These are phyloP conservation scores for Rhodotorula kratochvilovae DNA, from an alignment of 768 basidiomycete genomes.

Conservation along the genomic window DNA sequence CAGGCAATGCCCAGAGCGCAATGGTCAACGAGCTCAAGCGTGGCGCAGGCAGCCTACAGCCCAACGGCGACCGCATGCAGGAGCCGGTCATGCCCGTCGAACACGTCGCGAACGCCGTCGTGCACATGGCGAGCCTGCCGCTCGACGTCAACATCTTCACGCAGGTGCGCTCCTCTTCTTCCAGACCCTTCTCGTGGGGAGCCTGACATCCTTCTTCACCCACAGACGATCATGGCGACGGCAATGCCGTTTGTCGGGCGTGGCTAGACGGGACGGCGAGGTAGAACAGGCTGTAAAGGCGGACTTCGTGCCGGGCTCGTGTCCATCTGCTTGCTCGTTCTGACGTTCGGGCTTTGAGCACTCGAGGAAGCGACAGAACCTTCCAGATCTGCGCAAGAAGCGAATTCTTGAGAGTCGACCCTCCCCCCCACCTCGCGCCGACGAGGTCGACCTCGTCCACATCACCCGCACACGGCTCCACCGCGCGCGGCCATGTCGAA, in stretches of 20 bases:
- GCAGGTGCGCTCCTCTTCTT: constrained; percentile 18
- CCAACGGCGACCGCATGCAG: constrained; percentile 57
- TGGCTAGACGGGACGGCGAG: constrained; percentile 40
- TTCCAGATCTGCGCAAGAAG: no score
- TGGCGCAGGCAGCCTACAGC: constrained; percentile 58
- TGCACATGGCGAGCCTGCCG: constrained; percentile 67
- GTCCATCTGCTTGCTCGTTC: not conserved
- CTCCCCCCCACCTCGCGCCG: not conserved
- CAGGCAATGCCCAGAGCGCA: constrained; percentile 67
- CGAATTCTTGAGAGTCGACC: no score
- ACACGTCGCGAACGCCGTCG: constrained; percentile 67
- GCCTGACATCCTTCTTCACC: no score
- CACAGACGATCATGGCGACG: constrained; percentile 49
- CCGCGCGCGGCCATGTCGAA: constrained; percentile 16
- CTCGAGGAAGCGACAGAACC: no score
- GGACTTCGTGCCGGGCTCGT: not conserved
- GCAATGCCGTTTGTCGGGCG: constrained; percentile 54
- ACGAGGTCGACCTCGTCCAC: not conserved
- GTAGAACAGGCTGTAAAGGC: not conserved
- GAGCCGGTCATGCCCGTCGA: constrained; percentile 68
- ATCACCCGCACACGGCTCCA: no score
- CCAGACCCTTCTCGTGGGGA: not conserved
- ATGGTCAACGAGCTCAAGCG: constrained; percentile 54
- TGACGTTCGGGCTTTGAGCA: no score
- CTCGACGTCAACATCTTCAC: constrained; percentile 65